Evolutionary conservation across 495 filamentous ascomycete species (phyloP), one percentile per base, ranked within the genome.

Genomic region (Hypomontagnella monticulosa): DNA sequence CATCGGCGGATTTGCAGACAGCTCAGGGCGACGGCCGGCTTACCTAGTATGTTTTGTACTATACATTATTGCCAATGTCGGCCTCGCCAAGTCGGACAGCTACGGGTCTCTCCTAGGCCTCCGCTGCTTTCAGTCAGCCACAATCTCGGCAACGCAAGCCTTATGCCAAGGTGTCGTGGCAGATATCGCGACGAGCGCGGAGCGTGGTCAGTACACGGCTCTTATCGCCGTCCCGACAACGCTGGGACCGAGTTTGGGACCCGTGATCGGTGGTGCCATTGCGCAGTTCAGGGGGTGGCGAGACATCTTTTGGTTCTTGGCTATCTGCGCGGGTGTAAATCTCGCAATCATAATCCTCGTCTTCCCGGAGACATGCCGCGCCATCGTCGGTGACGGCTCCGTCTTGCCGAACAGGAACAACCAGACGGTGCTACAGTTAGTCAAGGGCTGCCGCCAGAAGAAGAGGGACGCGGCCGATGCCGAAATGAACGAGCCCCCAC

Each of bases 241-340:
- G 6, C 62, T 82, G 1, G 84, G 80, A 2, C 84, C 85, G 11
- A 79, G 80, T 4, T 69, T 89, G 20, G 87, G 85, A 0, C 87
- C 87, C 0, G 76, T 89, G 12, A 79, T 91, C 4, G 88, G 89
- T 10, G 89, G 88, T 1, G 63, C 86, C 1, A 69, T 92, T 11
- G 75, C 79, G 7, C 77, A 89, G 37, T 87, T 78, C 38, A 74
- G 88, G 1, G 87, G 87, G 1, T 92, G 89, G 89, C 76, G 87
- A 20, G 78, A 77, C 43, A 87, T 89, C 30, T 93, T 91, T 71
- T 90, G 85, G 85, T 89, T 92, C 50, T 73, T 91, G 20, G 69
- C 79, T 41, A 88, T 89, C 16, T 66, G 81, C 9, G 78, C 76
- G 0, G 81, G 75, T 0, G 66, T 78, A 14, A 78, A 79, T 33